Conservation (phyloP, 2,329 filamentous ascomycete genomes). For the Apiospora rasikravindrae region DNA sequence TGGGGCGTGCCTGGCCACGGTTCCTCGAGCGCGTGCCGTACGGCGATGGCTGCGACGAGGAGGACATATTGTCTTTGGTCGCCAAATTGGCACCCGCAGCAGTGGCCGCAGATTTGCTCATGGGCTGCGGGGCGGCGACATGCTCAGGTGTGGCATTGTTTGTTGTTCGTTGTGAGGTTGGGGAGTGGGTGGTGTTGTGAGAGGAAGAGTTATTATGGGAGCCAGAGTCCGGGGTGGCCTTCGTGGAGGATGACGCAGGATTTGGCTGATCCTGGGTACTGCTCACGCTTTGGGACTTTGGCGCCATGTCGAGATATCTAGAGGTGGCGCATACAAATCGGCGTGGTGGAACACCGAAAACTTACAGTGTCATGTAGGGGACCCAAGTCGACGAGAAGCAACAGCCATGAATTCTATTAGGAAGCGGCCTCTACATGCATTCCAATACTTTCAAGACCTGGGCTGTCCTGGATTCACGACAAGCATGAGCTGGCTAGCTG, state of each 20-base stretch:
- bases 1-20: constrained; percentile 80
- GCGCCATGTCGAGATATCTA: constrained; percentile 42
- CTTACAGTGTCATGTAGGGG: constrained; percentile 23
- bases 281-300: constrained; percentile 36
- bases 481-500: constrained; percentile 5
- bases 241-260: constrained; percentile 41
- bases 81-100: constrained; percentile 49
- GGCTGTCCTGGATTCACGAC: constrained; percentile 16
- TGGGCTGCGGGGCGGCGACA: constrained; percentile 48
- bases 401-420: constrained; percentile 34
- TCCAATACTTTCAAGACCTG: constrained; percentile 15
- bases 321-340: constrained; percentile 40
- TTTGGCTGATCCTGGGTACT: constrained; percentile 41
- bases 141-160: constrained; percentile 35
- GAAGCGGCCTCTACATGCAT: constrained; percentile 12
- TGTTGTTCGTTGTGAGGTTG: constrained; percentile 30
- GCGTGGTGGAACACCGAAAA: constrained; percentile 38
- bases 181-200: constrained; percentile 36
- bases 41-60: constrained; percentile 54
- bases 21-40: constrained; percentile 97
- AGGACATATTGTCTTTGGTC: constrained; percentile 55
- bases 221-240: constrained; percentile 36
- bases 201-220: constrained; percentile 37
- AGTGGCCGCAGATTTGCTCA: constrained; percentile 52
- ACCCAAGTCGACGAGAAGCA: constrained; percentile 27